phyloP scores from a whole-genome alignment of 306 rosid species.

The Malus fusca region DNA sequence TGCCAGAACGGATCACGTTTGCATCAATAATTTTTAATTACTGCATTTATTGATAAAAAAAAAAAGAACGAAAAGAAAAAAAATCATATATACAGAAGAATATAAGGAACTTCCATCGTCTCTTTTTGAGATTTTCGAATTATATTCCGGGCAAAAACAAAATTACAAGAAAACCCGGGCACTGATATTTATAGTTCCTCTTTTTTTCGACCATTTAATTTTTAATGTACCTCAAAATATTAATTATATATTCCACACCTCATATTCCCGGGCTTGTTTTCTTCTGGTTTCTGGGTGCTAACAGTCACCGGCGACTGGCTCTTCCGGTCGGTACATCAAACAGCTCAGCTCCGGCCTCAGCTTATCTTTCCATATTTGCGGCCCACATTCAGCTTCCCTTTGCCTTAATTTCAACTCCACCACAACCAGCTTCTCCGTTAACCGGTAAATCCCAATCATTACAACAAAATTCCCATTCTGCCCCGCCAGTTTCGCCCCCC shows the following conservation, averaged over 20 bases:
- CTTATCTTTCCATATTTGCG: conserved; percentile 41
- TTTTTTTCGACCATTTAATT: not conserved
- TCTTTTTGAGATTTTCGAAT: not conserved
- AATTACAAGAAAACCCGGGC: not conserved
- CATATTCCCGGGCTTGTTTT: not conserved
- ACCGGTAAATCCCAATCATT: conserved; percentile 32
- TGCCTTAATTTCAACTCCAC: conserved; percentile 38
- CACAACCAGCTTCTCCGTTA: conserved; percentile 58
- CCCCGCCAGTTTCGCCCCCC: conserved; percentile 44
- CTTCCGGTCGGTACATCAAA: conserved; percentile 26
- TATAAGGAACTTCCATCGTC: not conserved
- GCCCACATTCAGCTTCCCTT: not conserved
- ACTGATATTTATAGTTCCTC: not conserved
- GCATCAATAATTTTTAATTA: not conserved
- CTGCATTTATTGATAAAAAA: not conserved
- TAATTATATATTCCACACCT: not conserved
- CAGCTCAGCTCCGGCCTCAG: conserved; percentile 36
- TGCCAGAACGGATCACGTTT: not conserved
- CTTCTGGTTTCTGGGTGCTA: not conserved
- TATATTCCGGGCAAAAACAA: conserved; percentile 6
- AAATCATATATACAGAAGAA: not conserved
- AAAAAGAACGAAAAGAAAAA: not conserved
- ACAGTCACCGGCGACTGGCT: conserved; percentile 14
- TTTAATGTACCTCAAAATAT: not conserved
- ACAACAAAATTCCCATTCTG: conserved; percentile 38